phyloP scores from a whole-genome alignment of 1,284 basidiomycete species.

The Ustilago xerochloae region DNA sequence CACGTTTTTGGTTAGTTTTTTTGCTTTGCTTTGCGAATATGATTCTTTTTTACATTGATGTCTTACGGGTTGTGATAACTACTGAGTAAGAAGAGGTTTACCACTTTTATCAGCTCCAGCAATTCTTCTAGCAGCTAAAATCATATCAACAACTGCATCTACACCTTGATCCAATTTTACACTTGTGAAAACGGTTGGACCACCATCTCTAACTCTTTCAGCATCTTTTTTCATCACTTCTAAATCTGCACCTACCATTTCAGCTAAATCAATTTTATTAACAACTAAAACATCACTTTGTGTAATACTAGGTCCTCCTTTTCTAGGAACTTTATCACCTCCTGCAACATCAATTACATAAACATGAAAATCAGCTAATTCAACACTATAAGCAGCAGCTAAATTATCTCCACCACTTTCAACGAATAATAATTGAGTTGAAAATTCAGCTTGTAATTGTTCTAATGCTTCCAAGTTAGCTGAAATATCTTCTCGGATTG shows the following conservation, averaged over 20 bases:
- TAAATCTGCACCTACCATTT: slow-evolving; percentile 90
- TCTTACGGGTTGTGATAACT: neutral
- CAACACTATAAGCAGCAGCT: slow-evolving; percentile 92
- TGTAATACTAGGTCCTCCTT: slow-evolving; percentile 86
- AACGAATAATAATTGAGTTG: slow-evolving; percentile 76
- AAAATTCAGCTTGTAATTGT: slow-evolving; percentile 85
- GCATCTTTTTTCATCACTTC: slow-evolving; percentile 95
- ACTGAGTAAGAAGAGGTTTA: slow-evolving; percentile 4
- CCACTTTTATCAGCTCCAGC: slow-evolving; percentile 69
- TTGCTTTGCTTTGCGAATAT: no score
- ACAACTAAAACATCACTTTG: slow-evolving; percentile 93
- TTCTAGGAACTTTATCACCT: slow-evolving; percentile 97
- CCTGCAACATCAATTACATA: slow-evolving; percentile 76
- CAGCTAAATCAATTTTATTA: slow-evolving; percentile 80
- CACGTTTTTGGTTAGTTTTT: no score
- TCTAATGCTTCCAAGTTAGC: slow-evolving; percentile 96
- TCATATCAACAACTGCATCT: slow-evolving; percentile 82
- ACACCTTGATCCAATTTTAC: slow-evolving; percentile 84
- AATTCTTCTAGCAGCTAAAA: slow-evolving; percentile 85
- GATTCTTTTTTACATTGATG: neutral
- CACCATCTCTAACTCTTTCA: slow-evolving; percentile 89
- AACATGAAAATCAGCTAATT: slow-evolving; percentile 91
- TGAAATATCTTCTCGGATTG: slow-evolving; percentile 86
- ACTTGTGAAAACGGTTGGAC: slow-evolving; percentile 91
- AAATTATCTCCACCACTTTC: slow-evolving; percentile 97